Evolutionary conservation across 345 rosid species (phyloP), one percentile per base, ranked within the genome.

Genomic region (Anacardium occidentale): DNA sequence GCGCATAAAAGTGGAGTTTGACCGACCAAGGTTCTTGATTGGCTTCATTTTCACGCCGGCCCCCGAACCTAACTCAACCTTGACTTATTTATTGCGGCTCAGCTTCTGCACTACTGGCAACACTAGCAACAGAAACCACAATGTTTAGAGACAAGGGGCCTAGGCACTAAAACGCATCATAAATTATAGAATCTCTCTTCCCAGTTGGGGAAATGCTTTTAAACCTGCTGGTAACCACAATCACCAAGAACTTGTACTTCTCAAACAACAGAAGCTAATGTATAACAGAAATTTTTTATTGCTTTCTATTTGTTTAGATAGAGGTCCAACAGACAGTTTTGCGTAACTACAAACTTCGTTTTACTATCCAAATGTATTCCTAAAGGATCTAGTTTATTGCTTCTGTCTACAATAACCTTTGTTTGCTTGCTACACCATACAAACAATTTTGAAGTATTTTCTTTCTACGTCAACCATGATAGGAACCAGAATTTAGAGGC

Each of bases 21-120:
- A 32, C 64, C 12, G 55, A 56, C 73, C 62, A 42, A 55, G 14
- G 20, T 10, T 40, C 32, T 42, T 69, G 22, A 22, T 69, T 56
- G 71, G 62, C 17, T 51, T 40, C 17, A 42, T 61, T 34, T 34
- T 61, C 17, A 34, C 1, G 17, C n/a, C n/a, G n/a, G n/a, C n/a
- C 9, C 47, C 8, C 47, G 0, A 34, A 3, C 8, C 45, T 12
- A 34, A 34, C 64, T 34, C 64, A 1, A 15, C 20, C 15, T 32
- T 24, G 18, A 12, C 22, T n/a, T n/a, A n/a, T n/a, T 21, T 56
- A 58, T 58, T 34, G 37, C 37, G 37, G 37, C 0, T 34, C 37
- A 34, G 37, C 37, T 34, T 34, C 37, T 34, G 37, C 5, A 34
- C 7, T 34, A 34, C 6, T 34, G 37, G 37, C 37, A 34, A 48